Conservation (phyloP, 2,329 filamentous ascomycete genomes). For the Hypoxylon sp. region DNA sequence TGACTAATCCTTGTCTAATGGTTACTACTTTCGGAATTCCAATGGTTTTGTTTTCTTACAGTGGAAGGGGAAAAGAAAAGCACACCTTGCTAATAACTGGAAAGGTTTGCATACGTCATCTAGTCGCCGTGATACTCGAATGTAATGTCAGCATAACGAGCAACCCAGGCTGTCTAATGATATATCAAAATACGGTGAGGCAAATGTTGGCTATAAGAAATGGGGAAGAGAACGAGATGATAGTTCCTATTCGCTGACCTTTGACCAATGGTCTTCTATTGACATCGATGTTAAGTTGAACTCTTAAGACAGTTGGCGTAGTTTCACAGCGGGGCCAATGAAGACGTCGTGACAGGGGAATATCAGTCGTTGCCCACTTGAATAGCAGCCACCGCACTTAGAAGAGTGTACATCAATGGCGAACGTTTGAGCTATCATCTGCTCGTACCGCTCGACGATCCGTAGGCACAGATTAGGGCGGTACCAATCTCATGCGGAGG, state of each 20-base stretch:
- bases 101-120: constrained; percentile 2
- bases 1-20: background rate
- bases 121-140: constrained; percentile 10
- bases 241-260: constrained; percentile 16
- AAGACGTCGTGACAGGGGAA: background rate
- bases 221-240: background rate
- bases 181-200: constrained; percentile 2
- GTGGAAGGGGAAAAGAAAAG: background rate
- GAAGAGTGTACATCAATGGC: constrained; percentile 1
- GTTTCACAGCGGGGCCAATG: constrained; percentile 12
- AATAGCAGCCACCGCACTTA: constrained; percentile 1
- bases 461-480: constrained; percentile 9
- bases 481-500: constrained; percentile 10
- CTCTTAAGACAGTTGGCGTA: constrained; percentile 16
- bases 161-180: constrained; percentile 2
- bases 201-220: constrained; percentile 1
- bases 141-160: constrained; percentile 9
- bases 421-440: constrained; percentile 2
- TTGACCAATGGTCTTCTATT: constrained; percentile 18
- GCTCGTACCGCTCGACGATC: constrained; percentile 18
- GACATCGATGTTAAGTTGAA: constrained; percentile 5
- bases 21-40: background rate
- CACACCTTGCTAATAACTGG: background rate
- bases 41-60: background rate
- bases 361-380: constrained; percentile 6